A percentile compares a stretch with the other conserved stretches of the same genome.
Evolutionary conservation across 2,329 filamentous ascomycete species (phyloP).

Genomic region (Xylariaceae sp.): DNA sequence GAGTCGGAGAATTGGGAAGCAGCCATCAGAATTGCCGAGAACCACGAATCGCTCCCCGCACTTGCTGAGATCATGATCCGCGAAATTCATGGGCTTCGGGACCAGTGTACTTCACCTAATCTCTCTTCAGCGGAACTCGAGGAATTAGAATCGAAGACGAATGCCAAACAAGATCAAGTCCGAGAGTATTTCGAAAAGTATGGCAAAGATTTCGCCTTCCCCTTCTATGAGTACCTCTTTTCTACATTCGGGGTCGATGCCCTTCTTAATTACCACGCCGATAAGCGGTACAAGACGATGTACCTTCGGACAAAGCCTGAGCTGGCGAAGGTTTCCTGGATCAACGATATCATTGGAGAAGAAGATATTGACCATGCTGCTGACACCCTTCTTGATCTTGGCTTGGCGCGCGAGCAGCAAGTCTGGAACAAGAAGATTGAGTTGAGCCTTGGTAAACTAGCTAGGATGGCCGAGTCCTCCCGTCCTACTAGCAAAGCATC

Average conservation of each 20-base stretch:
- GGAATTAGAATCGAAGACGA: conserved; percentile 47
- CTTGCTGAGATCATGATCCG: conserved; percentile 60
- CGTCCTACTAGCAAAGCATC: conserved; percentile 37
- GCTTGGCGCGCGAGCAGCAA: conserved; percentile 72
- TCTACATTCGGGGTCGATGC: conserved; percentile 65
- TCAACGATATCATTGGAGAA: conserved; percentile 84
- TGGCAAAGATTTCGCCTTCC: conserved; percentile 68
- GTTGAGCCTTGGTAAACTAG: conserved; percentile 84
- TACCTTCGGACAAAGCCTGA: conserved; percentile 75
- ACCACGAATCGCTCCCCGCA: conserved; percentile 57
- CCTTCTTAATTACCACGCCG: conserved; percentile 71
- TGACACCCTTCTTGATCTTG: conserved; percentile 69
- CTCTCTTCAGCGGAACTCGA: conserved; percentile 39
- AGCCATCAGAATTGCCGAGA: conserved; percentile 60
- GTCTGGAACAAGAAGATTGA: conserved; percentile 94
- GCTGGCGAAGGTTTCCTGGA: conserved; percentile 85
- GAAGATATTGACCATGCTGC: conserved; percentile 75
- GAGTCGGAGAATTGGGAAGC: conserved; percentile 60
- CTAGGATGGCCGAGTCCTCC: conserved; percentile 65
- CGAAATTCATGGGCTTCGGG: conserved; percentile 50
- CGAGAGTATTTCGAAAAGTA: conserved; percentile 63
- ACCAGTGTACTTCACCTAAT: conserved; percentile 39
- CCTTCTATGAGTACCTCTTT: conserved; percentile 80
- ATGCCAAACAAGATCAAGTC: conserved; percentile 52
- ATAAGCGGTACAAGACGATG: conserved; percentile 72